Evolutionary conservation across 495 filamentous ascomycete genomes (phyloP).

Genomic region (Aspergillus ostianus): DNA sequence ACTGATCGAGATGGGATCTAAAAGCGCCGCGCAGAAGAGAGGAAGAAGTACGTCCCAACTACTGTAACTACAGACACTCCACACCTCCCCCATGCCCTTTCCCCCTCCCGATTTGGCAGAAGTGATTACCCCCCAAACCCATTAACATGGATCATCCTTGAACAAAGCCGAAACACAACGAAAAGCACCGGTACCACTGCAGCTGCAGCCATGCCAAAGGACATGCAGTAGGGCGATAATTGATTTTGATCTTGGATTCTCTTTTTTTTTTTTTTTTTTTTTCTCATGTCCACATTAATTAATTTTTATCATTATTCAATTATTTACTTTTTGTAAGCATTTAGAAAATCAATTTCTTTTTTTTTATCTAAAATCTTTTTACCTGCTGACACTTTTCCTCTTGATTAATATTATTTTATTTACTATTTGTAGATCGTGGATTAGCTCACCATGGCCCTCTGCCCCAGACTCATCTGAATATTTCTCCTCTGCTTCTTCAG

Average conservation of each 20-base stretch:
- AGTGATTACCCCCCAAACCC: constrained; percentile 7
- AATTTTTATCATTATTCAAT: constrained; percentile 4
- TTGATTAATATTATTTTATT: constrained; percentile 5
- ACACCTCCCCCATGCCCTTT: no score
- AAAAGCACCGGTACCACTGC: constrained; percentile 18
- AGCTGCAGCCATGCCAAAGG: constrained; percentile 19
- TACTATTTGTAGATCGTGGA: constrained; percentile 23
- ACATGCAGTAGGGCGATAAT: constrained; percentile 21
- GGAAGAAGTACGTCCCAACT: constrained; percentile 10
- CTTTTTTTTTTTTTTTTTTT: constrained; percentile 2
- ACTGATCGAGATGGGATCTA: constrained; percentile 21
- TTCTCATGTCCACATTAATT: constrained; percentile 7
- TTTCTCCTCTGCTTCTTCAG: neutral
- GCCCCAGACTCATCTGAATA: neutral
- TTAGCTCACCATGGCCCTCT: constrained; percentile 10
- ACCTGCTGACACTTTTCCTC: neutral
- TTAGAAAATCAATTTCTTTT: constrained; percentile 7
- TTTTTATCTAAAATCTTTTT: constrained; percentile 6
- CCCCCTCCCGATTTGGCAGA: constrained; percentile 16
- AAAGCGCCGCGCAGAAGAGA: constrained; percentile 6
- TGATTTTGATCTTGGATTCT: constrained; percentile 3
- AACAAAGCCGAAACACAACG: constrained; percentile 28
- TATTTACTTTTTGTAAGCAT: constrained; percentile 8
- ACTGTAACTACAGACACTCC: neutral
- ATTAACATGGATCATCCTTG: constrained; percentile 39